Evolutionary conservation across 306 rosid genomes (phyloP).

Genomic region (Quercus bicolor): DNA sequence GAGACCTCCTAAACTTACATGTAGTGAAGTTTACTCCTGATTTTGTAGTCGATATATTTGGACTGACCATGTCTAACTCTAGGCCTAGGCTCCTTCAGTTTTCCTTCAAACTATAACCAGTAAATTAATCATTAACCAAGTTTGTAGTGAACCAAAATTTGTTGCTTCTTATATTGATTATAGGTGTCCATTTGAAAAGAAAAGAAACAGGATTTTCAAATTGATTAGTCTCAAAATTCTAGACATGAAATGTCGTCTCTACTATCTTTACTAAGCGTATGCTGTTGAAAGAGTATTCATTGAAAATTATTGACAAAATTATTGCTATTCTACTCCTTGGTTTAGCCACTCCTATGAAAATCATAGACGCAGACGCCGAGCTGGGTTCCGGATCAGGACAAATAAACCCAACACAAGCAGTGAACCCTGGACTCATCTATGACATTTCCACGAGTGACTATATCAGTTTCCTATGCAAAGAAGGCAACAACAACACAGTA

Average conservation of each 20-base stretch:
- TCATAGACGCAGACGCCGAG: constrained; percentile 23
- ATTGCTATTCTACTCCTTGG: neutral
- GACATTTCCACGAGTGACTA: constrained; percentile 43
- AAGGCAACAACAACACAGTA: constrained; percentile 40
- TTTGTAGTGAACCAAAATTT: neutral
- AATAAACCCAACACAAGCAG: constrained; percentile 49
- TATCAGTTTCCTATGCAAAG: constrained; percentile 54
- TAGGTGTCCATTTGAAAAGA: neutral
- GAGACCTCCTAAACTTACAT: constrained; percentile 8
- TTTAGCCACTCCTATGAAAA: constrained; percentile 60
- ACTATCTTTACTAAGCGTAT: neutral
- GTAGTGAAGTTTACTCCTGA: too few species aligned
- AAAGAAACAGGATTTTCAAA: neutral
- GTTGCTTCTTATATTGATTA: neutral
- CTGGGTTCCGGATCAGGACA: constrained; percentile 75
- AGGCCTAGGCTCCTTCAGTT: neutral
- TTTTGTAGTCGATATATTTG: neutral
- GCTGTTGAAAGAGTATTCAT: neutral
- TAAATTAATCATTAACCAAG: neutral
- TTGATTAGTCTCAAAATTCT: too few species aligned
- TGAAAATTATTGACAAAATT: neutral
- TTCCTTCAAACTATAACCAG: neutral
- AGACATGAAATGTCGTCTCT: neutral
- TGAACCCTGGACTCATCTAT: constrained; percentile 65
- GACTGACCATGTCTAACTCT: neutral